phyloP scores from a whole-genome alignment of 441 rosid species.

The Pelargonium citronellum region DNA sequence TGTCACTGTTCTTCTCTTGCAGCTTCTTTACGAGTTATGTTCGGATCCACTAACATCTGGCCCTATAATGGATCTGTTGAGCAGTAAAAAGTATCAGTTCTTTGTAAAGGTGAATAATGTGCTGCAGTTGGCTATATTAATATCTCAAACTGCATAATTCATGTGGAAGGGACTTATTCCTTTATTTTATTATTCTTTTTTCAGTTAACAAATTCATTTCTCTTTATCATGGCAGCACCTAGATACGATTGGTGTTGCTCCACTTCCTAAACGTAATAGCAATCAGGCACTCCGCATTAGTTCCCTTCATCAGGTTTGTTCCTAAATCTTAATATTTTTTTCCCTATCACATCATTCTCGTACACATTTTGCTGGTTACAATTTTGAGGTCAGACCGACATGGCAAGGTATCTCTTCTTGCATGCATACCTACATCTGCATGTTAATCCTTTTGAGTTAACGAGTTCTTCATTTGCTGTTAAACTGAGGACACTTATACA shows the following conservation, averaged over 20 bases:
- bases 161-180: slow-evolving; percentile 10
- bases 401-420: background rate
- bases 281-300: slow-evolving; percentile 84
- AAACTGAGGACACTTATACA: background rate
- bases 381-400: background rate
- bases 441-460: background rate
- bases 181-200: slow-evolving; percentile 6
- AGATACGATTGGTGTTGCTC: slow-evolving; percentile 70
- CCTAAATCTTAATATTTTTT: slow-evolving; percentile 11
- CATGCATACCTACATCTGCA: slow-evolving; percentile 6
- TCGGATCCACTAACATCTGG: slow-evolving; percentile 77
- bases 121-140: slow-evolving; percentile 15
- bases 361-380: background rate
- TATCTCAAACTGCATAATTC: slow-evolving; percentile 11
- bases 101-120: slow-evolving; percentile 53
- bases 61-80: slow-evolving; percentile 82
- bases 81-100: slow-evolving; percentile 76
- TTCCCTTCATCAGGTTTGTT: slow-evolving; percentile 91
- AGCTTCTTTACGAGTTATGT: slow-evolving; percentile 85
- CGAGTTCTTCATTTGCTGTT: background rate
- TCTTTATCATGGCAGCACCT: slow-evolving; percentile 55
- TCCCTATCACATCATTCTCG: slow-evolving; percentile 1
- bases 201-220: slow-evolving; percentile 1
- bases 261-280: slow-evolving; percentile 81
- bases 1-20: slow-evolving; percentile 28